A percentile compares a stretch with the other conserved stretches of the same genome.
phyloP scores from a whole-genome alignment of 31 red algal genomes.

The Porphyra umbilicalis region DNA sequence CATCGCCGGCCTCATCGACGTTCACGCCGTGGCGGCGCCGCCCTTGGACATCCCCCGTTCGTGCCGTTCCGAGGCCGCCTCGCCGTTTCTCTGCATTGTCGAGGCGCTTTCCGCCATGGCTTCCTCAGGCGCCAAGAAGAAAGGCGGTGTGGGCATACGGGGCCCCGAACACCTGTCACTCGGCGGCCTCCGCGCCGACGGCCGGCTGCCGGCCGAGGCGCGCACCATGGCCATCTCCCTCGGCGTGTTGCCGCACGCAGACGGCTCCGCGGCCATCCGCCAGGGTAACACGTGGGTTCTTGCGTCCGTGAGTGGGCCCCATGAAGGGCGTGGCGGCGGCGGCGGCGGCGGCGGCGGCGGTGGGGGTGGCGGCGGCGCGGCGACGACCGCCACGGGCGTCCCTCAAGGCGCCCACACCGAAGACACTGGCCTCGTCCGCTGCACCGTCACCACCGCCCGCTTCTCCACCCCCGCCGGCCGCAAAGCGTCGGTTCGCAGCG shows the following conservation, averaged over 20 bases:
- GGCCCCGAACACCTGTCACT: neutral
- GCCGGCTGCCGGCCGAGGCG: neutral
- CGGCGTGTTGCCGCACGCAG: neutral
- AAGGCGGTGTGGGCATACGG: neutral
- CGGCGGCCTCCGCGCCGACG: neutral
- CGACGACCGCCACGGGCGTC: neutral
- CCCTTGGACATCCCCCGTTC: too few relatives aligned
- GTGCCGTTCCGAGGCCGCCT: too few relatives aligned
- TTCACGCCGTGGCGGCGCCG: too few relatives aligned
- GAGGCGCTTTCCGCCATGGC: too few relatives aligned
- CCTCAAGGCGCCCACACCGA: neutral
- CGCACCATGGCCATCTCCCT: neutral
- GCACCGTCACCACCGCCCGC: neutral
- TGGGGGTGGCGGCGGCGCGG: neutral
- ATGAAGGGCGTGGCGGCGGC: neutral
- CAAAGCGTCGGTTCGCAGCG: neutral
- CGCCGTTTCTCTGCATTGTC: too few relatives aligned
- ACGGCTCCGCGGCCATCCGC: neutral
- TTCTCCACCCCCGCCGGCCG: neutral
- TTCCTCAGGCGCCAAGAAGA: neutral
- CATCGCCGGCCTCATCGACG: too few relatives aligned
- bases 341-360: neutral
- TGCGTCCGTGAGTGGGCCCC: neutral
- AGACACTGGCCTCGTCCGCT: neutral
- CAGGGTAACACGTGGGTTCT: neutral